phyloP scores from a whole-genome alignment of 2,329 filamentous ascomycete genomes.

The Exserohilum turcica region DNA sequence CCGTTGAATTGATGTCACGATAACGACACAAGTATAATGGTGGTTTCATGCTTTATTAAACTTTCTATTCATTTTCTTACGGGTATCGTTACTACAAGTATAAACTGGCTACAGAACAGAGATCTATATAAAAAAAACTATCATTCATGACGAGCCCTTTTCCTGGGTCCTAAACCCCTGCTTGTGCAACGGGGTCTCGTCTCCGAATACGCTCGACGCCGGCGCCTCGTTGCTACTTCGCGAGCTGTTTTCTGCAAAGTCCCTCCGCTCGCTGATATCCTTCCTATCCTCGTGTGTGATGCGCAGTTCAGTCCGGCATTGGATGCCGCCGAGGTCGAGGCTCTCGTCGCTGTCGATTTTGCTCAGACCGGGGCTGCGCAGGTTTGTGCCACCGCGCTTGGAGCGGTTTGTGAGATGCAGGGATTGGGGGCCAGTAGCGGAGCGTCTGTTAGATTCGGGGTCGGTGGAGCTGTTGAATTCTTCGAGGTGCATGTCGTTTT shows the following conservation, averaged over 20 bases:
- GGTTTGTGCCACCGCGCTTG: not conserved
- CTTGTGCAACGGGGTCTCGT: slow-evolving; percentile 35
- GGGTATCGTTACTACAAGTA: too few species aligned
- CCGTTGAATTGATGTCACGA: too few species aligned
- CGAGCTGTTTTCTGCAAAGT: slow-evolving; percentile 17
- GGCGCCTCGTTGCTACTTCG: slow-evolving; percentile 28
- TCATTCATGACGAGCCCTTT: slow-evolving; percentile 1
- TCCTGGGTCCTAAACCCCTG: slow-evolving; percentile 3
- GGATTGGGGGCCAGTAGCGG: slow-evolving; percentile 17
- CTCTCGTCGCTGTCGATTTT: slow-evolving; percentile 33
- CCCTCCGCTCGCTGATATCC: slow-evolving; percentile 1
- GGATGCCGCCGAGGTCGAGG: slow-evolving; percentile 25
- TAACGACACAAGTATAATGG: too few species aligned
- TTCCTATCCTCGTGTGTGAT: slow-evolving; percentile 10
- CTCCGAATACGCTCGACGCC: slow-evolving; percentile 29
- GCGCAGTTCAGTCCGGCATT: slow-evolving; percentile 27
- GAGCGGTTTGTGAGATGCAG: slow-evolving; percentile 23
- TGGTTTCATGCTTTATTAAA: too few species aligned
- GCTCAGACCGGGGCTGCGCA: slow-evolving; percentile 17
- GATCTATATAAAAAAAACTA: not conserved
- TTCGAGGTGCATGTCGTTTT: slow-evolving; percentile 35
- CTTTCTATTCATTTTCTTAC: too few species aligned
- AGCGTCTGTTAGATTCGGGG: slow-evolving; percentile 21
- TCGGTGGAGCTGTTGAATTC: slow-evolving; percentile 25
- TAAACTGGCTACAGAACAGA: too few species aligned